Conservation (phyloP, 306 rosid species). For the Acacia melanoxylon region DNA sequence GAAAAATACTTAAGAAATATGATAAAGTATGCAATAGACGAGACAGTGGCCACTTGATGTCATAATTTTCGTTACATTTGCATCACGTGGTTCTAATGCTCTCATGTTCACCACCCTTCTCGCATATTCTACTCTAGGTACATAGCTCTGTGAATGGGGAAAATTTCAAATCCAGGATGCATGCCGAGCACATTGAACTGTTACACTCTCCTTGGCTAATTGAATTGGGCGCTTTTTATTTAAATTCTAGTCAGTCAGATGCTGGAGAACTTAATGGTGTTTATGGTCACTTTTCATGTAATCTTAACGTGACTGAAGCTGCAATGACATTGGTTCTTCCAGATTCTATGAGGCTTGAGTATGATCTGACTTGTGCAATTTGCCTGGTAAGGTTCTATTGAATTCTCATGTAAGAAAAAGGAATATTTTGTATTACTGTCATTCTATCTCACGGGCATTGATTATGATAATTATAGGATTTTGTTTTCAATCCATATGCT, state of each 20-base stretch:
- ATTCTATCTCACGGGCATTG: constrained; percentile 24
- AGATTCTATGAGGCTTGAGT: constrained; percentile 65
- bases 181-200: constrained; percentile 73
- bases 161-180: constrained; percentile 76
- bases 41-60: neutral
- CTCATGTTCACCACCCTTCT: constrained; percentile 7
- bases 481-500: constrained; percentile 79
- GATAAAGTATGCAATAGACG: constrained; percentile 65
- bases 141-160: constrained; percentile 76
- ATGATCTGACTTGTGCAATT: constrained; percentile 79
- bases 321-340: constrained; percentile 69
- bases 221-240: constrained; percentile 86
- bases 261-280: constrained; percentile 50
- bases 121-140: constrained; percentile 45
- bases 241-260: constrained; percentile 57
- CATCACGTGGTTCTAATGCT: constrained; percentile 1
- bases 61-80: constrained; percentile 6
- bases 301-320: constrained; percentile 42
- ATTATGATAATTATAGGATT: constrained; percentile 51
- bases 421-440: neutral
- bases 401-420: constrained; percentile 2
- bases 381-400: constrained; percentile 72
- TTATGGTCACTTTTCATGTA: constrained; percentile 60
- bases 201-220: constrained; percentile 91
- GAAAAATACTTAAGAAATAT: constrained; percentile 92